These are phyloP conservation scores for Oryza coarctata DNA, from an alignment of 176 grass and related monocot genomes.

Conservation along the genomic window DNA sequence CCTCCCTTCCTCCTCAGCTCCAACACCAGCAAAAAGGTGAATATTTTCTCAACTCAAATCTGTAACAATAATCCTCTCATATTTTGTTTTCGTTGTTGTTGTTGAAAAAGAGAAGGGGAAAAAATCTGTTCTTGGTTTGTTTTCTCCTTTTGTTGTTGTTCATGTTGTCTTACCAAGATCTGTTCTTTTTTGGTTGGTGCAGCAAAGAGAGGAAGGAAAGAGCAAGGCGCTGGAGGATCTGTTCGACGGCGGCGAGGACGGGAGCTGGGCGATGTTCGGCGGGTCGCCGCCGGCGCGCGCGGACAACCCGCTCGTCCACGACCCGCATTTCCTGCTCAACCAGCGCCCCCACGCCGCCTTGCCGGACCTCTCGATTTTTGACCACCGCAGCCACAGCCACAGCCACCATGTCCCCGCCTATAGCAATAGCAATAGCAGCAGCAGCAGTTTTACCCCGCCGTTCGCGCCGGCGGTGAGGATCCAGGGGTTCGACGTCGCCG, in stretches of 20 bases:
- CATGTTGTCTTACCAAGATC: not conserved
- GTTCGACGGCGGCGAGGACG: conserved; percentile 7
- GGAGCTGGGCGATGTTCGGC: conserved; percentile 39
- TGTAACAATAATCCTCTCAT: too few relatives aligned
- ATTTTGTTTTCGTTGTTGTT: not conserved
- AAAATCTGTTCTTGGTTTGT: not conserved
- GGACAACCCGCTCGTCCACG: conserved; percentile 66
- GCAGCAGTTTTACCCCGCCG: conserved; percentile 53
- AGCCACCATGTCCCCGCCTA: not conserved
- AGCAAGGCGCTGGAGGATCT: not conserved
- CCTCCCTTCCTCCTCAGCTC: conserved; percentile 30
- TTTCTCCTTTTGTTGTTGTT: not conserved
- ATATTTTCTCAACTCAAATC: not conserved
- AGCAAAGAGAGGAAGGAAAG: conserved; percentile 34
- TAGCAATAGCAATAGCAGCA: not conserved
- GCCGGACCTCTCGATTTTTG: conserved; percentile 44
- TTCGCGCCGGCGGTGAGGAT: conserved; percentile 61
- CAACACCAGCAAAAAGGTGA: conserved; percentile 27
- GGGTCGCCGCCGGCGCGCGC: conserved; percentile 71
- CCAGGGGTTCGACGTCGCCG: conserved; percentile 63
- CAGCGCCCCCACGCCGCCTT: conserved; percentile 20
- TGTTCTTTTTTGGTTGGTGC: not conserved
- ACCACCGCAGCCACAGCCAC: conserved; percentile 35
- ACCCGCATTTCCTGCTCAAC: conserved; percentile 64
- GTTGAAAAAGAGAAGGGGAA: too few relatives aligned